These are phyloP conservation scores for Domatiomyces catenatus DNA, from an alignment of 2,329 filamentous ascomycete genomes.

Conservation along the genomic window DNA sequence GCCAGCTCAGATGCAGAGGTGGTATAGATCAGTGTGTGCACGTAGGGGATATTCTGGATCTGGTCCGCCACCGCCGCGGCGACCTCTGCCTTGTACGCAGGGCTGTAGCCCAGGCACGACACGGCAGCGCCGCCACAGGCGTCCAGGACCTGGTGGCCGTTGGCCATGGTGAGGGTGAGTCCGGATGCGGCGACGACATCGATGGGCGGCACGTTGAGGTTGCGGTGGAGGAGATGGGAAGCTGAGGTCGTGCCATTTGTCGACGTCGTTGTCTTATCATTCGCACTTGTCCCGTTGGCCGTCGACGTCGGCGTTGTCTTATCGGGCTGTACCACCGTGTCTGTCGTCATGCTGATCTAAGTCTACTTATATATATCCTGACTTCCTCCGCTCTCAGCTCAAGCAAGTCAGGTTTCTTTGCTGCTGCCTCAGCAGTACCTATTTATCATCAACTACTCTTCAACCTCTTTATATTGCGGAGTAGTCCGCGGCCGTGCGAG, in stretches of 20 bases:
- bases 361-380: no score
- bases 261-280: background rate
- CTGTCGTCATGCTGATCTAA: background rate
- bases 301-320: background rate
- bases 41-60: slow-evolving; percentile 43
- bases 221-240: slow-evolving; percentile 33
- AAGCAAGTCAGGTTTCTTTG: no score
- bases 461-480: background rate
- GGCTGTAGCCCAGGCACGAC: slow-evolving; percentile 53
- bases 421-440: no score
- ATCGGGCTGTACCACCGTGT: background rate
- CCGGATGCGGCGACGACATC: slow-evolving; percentile 35
- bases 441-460: no score
- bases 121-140: slow-evolving; percentile 58
- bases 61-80: slow-evolving; percentile 45
- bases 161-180: slow-evolving; percentile 36
- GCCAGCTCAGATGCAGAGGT: slow-evolving; percentile 39
- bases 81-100: slow-evolving; percentile 35
- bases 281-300: background rate
- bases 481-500: background rate
- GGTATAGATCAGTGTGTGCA: slow-evolving; percentile 43
- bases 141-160: slow-evolving; percentile 51
- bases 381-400: no score
- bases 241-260: background rate
- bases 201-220: slow-evolving; percentile 32